Evolutionary conservation across 73 alveolate species (phyloP), one percentile per base, ranked within the genome.

Genomic region (Breviolum minutum): DNA sequence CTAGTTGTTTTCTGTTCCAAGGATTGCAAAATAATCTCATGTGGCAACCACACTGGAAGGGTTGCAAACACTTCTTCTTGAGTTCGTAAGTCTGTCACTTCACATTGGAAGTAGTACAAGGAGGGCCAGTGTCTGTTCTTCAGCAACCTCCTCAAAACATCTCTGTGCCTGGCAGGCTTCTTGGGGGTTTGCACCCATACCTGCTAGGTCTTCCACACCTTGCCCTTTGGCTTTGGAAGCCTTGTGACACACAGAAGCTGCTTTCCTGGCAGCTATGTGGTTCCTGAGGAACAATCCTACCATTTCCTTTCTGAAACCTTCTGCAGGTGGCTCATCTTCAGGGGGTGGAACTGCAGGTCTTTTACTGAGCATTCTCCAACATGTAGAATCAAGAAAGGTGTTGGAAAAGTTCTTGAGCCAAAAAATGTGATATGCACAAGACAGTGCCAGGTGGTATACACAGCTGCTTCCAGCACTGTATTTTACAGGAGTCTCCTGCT

Each of bases 91-190:
- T 71, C 82, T 71, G 82, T 71, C 82, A 71, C 82, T 71, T 10
- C 40, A 20, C 82, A 73, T 73, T 73, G 40, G 30, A 73, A 73
- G 30, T 73, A 73, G 30, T 73, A 73, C 19, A 73, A 73, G 19
- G 40, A 10, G 19, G 82, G 82, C 82, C 82, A 73, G 30, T 73
- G 82, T 73, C 82, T 73, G 82, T 73, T 73, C 30, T 73, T 73
- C 40, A 73, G 82, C 82, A 73, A 73, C 30, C 30, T 73, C 82
- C 30, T 73, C 82, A 73, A 73, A 73, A 73, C 82, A 73, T 73
- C 82, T 73, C 82, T 9, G 48, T 16, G 48, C n/a, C 7, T 71
- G 16, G 40, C 11, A 71, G 82, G 82, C 29, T 71, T 71, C 10
- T 71, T 12, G 40, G 82, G 82, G 82, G 82, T 71, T 19, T 12